phyloP scores from a whole-genome alignment of 1,284 basidiomycete species.

The Trametes hirsuta region DNA sequence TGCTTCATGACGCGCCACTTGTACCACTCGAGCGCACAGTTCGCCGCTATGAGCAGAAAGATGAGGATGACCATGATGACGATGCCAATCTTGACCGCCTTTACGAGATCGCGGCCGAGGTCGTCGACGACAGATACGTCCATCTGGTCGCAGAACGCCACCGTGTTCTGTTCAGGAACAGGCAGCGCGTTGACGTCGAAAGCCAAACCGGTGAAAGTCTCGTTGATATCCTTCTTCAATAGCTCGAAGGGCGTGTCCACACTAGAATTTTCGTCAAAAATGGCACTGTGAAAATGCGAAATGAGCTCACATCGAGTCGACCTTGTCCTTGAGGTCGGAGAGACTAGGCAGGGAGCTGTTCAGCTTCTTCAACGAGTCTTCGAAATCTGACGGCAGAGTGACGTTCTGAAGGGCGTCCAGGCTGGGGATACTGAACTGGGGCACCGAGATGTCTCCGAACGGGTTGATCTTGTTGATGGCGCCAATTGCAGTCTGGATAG shows the following conservation, averaged over 20 bases:
- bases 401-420: conserved; percentile 79
- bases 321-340: conserved; percentile 70
- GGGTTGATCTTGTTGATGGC: conserved; percentile 74
- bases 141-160: conserved; percentile 75
- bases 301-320: conserved; percentile 70
- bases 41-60: conserved; percentile 63
- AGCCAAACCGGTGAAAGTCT: conserved; percentile 71
- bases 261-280: conserved; percentile 42
- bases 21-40: conserved; percentile 78
- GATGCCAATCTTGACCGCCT: conserved; percentile 77
- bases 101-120: conserved; percentile 75
- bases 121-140: conserved; percentile 87
- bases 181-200: conserved; percentile 77
- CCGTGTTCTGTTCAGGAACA: conserved; percentile 65
- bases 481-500: conserved; percentile 66
- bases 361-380: conserved; percentile 71
- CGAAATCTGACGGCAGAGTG: conserved; percentile 80
- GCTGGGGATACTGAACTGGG: conserved; percentile 74
- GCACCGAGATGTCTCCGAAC: conserved; percentile 55
- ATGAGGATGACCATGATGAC: conserved; percentile 68
- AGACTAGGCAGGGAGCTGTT: conserved; percentile 85
- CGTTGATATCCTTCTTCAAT: conserved; percentile 86
- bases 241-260: conserved; percentile 86
- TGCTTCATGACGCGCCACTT: conserved; percentile 72
- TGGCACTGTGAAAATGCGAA: not conserved